phyloP scores from a whole-genome alignment of 140 eudicot genomes.

The Erigeron philadelphicus region DNA sequence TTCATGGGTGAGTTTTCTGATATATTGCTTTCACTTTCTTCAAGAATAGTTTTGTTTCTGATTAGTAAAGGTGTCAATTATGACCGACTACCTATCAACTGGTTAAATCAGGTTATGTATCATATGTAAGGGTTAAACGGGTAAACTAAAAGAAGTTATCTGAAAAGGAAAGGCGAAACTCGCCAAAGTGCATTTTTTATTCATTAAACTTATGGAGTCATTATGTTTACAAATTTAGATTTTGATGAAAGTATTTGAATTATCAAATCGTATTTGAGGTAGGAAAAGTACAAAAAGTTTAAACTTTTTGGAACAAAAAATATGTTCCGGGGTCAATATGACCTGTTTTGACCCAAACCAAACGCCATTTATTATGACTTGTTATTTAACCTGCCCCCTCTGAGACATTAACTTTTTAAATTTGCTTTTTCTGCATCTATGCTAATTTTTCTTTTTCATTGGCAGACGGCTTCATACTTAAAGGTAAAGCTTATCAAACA shows the following conservation, averaged over 20 bases:
- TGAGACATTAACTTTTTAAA: conserved; percentile 6
- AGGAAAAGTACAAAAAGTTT: not conserved
- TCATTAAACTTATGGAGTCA: not conserved
- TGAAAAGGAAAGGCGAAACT: too few relatives aligned
- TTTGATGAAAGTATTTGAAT: too few relatives aligned
- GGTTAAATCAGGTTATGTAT: conserved; percentile 2
- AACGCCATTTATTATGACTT: not conserved
- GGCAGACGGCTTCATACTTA: conserved; percentile 58
- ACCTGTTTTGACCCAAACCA: not conserved
- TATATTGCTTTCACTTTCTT: conserved; percentile 17
- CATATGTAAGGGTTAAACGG: not conserved
- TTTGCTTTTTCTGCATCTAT: not conserved
- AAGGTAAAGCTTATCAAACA: conserved; percentile 46
- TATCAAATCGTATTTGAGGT: not conserved
- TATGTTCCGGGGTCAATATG: not conserved
- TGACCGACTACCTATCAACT: not conserved
- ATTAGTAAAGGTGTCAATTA: conserved; percentile 1
- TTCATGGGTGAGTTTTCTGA: conserved; percentile 59
- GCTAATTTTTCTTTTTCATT: conserved; percentile 24
- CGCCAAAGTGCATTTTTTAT: not conserved
- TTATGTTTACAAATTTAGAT: not conserved
- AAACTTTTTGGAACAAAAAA: not conserved
- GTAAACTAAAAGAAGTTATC: too few relatives aligned
- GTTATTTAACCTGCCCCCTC: not conserved
- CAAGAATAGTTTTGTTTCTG: not conserved